Percentiles rank a stretch among this genome's conserved stretches.
Conservation (phyloP, 352 stramenopile genomes). For the Pythium volutum region DNA sequence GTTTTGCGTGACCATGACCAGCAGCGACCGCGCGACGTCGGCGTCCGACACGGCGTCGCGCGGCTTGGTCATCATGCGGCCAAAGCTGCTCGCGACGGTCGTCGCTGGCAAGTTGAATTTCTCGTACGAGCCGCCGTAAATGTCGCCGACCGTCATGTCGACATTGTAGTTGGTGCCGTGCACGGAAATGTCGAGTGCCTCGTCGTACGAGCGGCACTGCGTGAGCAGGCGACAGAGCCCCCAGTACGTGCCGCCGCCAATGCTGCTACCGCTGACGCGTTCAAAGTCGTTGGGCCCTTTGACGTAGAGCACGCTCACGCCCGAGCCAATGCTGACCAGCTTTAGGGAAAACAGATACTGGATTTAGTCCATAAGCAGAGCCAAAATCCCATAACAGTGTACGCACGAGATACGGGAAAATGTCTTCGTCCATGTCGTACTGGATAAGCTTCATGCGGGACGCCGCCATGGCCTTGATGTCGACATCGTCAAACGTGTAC, state of each 20-base stretch:
- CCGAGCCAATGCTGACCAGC: constrained; percentile 98
- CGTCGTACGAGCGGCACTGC: constrained; percentile 82
- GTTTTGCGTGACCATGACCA: constrained; percentile 99
- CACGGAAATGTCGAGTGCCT: constrained; percentile 78
- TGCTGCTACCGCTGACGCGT: constrained; percentile 97
- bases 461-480: constrained; percentile 70
- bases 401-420: constrained; percentile 82
- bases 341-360: constrained; percentile 19
- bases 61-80: constrained; percentile 75
- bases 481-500: constrained; percentile 95
- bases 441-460: constrained; percentile 77
- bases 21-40: constrained; percentile 94
- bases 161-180: constrained; percentile 83
- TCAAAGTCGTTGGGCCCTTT: constrained; percentile 93
- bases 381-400: not conserved
- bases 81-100: constrained; percentile 97
- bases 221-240: constrained; percentile 95
- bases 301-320: constrained; percentile 96
- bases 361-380: not conserved
- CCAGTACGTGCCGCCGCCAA: constrained; percentile 99
- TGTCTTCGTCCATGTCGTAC: constrained; percentile 71
- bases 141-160: constrained; percentile 99
- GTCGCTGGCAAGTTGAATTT: constrained; percentile 90
- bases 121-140: constrained; percentile 97
- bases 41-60: constrained; percentile 88